Percentiles rank a stretch among this genome's conserved stretches.
phyloP scores from a whole-genome alignment of 176 grass and related monocot species.

The Juncus inflexus region DNA sequence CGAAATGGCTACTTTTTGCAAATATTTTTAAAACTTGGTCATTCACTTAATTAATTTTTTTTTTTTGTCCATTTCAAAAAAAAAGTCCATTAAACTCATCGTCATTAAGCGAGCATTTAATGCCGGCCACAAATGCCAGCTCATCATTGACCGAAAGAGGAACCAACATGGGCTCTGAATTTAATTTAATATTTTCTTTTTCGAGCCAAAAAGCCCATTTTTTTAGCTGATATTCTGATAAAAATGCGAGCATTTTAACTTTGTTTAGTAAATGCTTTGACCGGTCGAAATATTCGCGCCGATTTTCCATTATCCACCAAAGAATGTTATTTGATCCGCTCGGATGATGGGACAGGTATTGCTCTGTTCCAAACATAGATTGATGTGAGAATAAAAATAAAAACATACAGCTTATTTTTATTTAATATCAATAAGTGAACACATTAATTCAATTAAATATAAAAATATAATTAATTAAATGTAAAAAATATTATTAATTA shows the following conservation, averaged over 20 bases:
- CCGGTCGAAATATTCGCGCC: slow-evolving; percentile 43
- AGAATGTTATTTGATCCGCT: slow-evolving; percentile 32
- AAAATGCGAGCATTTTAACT: slow-evolving; percentile 43
- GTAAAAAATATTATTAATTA: too few relatives aligned
- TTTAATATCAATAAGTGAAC: too few relatives aligned
- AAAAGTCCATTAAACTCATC: slow-evolving; percentile 26
- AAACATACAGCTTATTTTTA: background rate
- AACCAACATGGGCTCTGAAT: slow-evolving; percentile 31
- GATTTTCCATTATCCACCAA: slow-evolving; percentile 61
- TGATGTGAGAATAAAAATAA: background rate
- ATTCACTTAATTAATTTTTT: too few relatives aligned
- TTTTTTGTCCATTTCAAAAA: too few relatives aligned
- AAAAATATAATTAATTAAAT: too few relatives aligned
- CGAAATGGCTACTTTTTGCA: too few relatives aligned
- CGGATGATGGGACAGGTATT: slow-evolving; percentile 41
- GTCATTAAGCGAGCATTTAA: slow-evolving; percentile 37
- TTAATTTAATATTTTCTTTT: slow-evolving; percentile 43
- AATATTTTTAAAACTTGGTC: too few relatives aligned
- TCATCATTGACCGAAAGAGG: slow-evolving; percentile 54
- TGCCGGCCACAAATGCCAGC: slow-evolving; percentile 46
- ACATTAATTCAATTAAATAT: too few relatives aligned
- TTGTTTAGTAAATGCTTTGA: slow-evolving; percentile 39
- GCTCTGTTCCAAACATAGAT: slow-evolving; percentile 29
- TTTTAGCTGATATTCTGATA: slow-evolving; percentile 38
- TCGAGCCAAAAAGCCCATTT: slow-evolving; percentile 43